Base-by-base conservation (phyloP, 2,329 filamentous ascomycete genomes). In the Aspergillus tubingensis region DNA sequence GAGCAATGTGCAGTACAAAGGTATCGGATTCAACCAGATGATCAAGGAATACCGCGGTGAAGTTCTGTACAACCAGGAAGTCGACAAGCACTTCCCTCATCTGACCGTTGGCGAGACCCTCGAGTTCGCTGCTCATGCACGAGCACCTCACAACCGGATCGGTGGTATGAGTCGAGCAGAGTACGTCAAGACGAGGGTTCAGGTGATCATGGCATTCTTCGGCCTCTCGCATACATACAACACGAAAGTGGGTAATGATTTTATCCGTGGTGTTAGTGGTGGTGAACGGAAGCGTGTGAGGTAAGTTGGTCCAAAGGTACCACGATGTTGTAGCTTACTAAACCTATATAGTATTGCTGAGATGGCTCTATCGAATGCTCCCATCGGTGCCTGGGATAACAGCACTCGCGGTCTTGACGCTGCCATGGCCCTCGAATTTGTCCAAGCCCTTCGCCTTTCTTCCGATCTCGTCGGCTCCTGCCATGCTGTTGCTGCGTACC, bases 51-150 rank as follows among this genome's bases (percentile, higher is more conserved):
- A 74, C 58, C 75, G 74, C 49, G 75, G 75, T 11, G 75, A 77
- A 58, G 67, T 76, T 3, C 67, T 76, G 15, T 74, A 74, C 58
- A 74, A 72, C 41, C 69, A 72, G 59, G 59, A 61, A 19, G 54
- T 72, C 5, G 90, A 92, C 74, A 86, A 90, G 47, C 79, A 93
- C 67, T 88, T 94, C 88, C 27, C 73, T 92, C 59, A 67, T 36
- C 58, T 71, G 21, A 65, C 85, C 0, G 90, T 92, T 38, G 89
- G 89, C 54, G 87, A 92, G 68, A 93, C 90, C 1, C 82, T 93
- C 43, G 86, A 85, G 54, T 92, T 92, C 65, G 90, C 90, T 17
- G 88, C 90, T 5, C 81, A 83, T 17, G 88, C 89, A 3, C 76
- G 81, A 8, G 80, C 78, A 13, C 80, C 81, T 1, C 61, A 62